phyloP scores from a whole-genome alignment of 805 yeast species.

The Wickerhamomyces bovis region DNA sequence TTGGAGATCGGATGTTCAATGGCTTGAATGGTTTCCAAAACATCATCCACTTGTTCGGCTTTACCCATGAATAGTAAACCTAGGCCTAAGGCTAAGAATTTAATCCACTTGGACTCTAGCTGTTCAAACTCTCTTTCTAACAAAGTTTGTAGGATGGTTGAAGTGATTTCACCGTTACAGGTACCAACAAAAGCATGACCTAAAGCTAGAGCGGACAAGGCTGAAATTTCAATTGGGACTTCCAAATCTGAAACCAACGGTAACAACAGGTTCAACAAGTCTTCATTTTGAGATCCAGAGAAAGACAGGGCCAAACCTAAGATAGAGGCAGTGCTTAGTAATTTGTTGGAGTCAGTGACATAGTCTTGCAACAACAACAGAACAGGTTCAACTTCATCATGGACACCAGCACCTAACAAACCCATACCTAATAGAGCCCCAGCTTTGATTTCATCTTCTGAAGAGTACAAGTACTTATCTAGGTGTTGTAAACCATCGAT shows the following conservation, averaged over 20 bases:
- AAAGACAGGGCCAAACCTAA: slow-evolving; percentile 91
- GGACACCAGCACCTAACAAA: slow-evolving; percentile 84
- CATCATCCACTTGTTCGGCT: slow-evolving; percentile 91
- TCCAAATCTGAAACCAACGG: slow-evolving; percentile 80
- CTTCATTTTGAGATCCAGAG: slow-evolving; percentile 89
- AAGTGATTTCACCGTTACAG: slow-evolving; percentile 88
- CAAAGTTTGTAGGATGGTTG: slow-evolving; percentile 85
- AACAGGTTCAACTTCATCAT: slow-evolving; percentile 93
- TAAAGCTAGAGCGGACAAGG: slow-evolving; percentile 83
- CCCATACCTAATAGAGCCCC: slow-evolving; percentile 97
- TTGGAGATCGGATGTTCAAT: slow-evolving; percentile 92
- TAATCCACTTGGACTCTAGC: slow-evolving; percentile 78
- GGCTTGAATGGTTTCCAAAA: slow-evolving; percentile 87
- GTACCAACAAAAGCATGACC: slow-evolving; percentile 96
- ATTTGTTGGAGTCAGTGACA: slow-evolving; percentile 55
- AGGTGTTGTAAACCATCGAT: slow-evolving; percentile 84
- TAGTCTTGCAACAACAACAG: slow-evolving; percentile 80
- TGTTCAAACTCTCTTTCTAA: slow-evolving; percentile 79
- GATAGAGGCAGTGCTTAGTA: slow-evolving; percentile 74
- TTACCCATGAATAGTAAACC: slow-evolving; percentile 91
- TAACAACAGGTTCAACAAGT: slow-evolving; percentile 65
- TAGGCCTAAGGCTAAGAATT: slow-evolving; percentile 86
- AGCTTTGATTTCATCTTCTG: slow-evolving; percentile 84
- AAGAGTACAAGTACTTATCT: slow-evolving; percentile 82
- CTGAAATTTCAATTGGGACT: slow-evolving; percentile 68